Base-by-base conservation (phyloP, 2,329 filamentous ascomycete genomes). In the Pseudopithomyces chartarum region DNA sequence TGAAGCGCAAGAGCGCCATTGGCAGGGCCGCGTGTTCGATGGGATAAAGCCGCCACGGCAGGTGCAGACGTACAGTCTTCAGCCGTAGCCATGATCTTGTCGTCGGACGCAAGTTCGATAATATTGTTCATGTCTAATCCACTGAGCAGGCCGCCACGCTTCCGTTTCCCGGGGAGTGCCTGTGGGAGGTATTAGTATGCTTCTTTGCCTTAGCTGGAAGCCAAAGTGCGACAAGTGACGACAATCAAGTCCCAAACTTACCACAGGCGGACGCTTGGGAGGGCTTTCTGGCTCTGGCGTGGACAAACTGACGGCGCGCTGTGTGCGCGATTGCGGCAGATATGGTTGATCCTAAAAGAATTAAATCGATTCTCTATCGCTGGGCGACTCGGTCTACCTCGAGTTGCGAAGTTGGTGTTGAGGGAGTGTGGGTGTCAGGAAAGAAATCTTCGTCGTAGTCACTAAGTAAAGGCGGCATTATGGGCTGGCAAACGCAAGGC, bases 91-190 rank as follows among this genome's bases (percentile, higher is more conserved):
- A 34, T 11, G 4, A 50, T 50, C 15, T 42, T 29, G 15, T 63
- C 56, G 10, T 54, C 47, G 3, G 54, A 51, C 12, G 43, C 26
- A 6, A 46, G 23, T 6, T 17, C 33, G 33, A 64, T 54, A 34
- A 65, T 61, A 29, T 71, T 67, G 11, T 56, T 40, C 15, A 52
- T 19, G 34, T 64, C 55, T 22, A 65, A 45, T 2, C 58, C 58
- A 22, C 45, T 36, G n/a, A 63, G 59, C n/a, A 58, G 20, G 26
- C 26, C 32, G 13, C 19, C 19, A 22, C 42, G 53, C 45, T 53
- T 59, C n/a, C 52, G 54, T 23, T 52, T 58, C 32, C 29, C 50
- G 22, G 44, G 38, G 6, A 12, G n/a, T 13, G 19, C 12, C 20
- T 32, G 12, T 22, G 26, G n/a, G 13, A 15, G 23, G 6, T 3